A percentile compares a stretch with the other conserved stretches of the same genome.
These are phyloP conservation scores for Euphorbia neoarborescens DNA, from an alignment of 441 rosid genomes.

Conservation along the genomic window DNA sequence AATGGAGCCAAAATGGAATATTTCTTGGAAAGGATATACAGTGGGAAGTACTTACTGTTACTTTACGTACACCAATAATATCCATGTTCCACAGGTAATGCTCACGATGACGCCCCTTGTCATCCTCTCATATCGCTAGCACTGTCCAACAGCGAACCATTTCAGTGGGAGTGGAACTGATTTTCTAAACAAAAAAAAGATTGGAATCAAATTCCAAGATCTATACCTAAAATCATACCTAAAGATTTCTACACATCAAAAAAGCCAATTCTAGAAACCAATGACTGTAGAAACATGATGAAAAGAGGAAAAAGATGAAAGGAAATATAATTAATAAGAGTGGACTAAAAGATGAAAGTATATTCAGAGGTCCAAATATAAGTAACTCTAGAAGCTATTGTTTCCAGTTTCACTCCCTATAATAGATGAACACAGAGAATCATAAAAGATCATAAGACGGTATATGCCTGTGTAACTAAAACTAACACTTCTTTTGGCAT, in stretches of 20 bases:
- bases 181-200: slow-evolving; percentile 66
- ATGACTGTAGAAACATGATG: not conserved
- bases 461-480: not conserved
- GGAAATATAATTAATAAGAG: not conserved
- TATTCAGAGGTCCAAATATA: not conserved
- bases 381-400: not conserved
- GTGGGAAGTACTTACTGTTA: slow-evolving; percentile 42
- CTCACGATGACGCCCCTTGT: slow-evolving; percentile 83
- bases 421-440: not conserved
- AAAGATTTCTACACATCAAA: slow-evolving; percentile 5
- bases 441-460: not conserved
- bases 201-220: slow-evolving; percentile 53
- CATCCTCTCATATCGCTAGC: slow-evolving; percentile 98
- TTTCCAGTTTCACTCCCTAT: not conserved
- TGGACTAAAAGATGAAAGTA: not conserved
- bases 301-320: not conserved
- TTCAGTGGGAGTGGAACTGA: slow-evolving; percentile 76
- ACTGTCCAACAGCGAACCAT: slow-evolving; percentile 91
- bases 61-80: slow-evolving; percentile 76
- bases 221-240: slow-evolving; percentile 40
- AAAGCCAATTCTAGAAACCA: not conserved
- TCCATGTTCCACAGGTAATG: slow-evolving; percentile 99
- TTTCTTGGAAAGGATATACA: slow-evolving; percentile 9
- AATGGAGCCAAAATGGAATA: slow-evolving; percentile 3
- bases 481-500: not conserved